Evolutionary conservation across 139 green algal species (phyloP), one percentile per base, ranked within the genome.

Genomic region (Trebouxia sp.): DNA sequence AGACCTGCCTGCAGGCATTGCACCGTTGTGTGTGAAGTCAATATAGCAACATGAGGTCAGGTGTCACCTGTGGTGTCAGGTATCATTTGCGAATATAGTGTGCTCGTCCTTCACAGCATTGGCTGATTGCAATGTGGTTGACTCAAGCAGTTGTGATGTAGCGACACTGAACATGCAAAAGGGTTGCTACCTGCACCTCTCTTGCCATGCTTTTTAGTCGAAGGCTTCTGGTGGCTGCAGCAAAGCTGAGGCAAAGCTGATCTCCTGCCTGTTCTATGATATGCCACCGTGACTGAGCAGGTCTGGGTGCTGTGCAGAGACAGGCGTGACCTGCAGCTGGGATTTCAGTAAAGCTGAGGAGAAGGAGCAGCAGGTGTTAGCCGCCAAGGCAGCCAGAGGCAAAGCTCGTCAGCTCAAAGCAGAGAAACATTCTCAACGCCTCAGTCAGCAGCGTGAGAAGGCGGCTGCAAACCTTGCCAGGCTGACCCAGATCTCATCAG

Each of bases 341-440:
- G 77, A 86, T 47, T 88, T 88, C 81, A 78, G 39, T 28, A 41
- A 22, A 20, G 78, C 83, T 6, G 32, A 39, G 30, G 67, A 72
- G 9, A 53, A 65, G 2, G 45, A 86, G 53, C 24, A 78, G 43
- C 45, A 65, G 11, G 65, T 77, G 43, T 26, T 69, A 20, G 47
- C 65, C 43, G 65, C 62, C 37, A 45, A 42, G 20, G 30, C 30
- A 37, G 65, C 65, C 5, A 28, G 78, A 51, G 42, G n/a, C 30
- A 35, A 53, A 50, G 45, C 65, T 12, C 43, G 39, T 32, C 65
- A 62, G 78, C 65, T 51, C 30, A 53, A 53, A 26, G 43, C 42
- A 28, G 15, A 55, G 12, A 48, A 39, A 2, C 62, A 72, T n/a
- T 72, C 62, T 72, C 70, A 62, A 32, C 41, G 70, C 8, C 70